Base-by-base conservation (phyloP, 108 stramenopile genomes). In the Skeletonema potamos region DNA sequence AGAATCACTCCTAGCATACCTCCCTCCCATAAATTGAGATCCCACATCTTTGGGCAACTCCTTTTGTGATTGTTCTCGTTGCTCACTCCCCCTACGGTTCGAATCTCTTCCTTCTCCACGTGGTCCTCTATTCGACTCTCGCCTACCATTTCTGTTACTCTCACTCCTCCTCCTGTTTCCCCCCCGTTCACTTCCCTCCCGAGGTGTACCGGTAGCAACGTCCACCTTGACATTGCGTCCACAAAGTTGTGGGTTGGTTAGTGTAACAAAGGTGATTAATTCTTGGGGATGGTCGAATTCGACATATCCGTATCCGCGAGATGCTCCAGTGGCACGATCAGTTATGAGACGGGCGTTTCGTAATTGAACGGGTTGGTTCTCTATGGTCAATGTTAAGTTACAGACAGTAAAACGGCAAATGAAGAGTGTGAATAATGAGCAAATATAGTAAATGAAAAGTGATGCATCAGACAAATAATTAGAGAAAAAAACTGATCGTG, bases 181-280 rank as follows among this genome's bases (percentile, higher is more conserved):
- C 64, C 68, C 48, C 8, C 67, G 58, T 60, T 43, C 71, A 12
- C 41, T 27, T 13, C 66, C 56, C 17, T 62, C 36, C 32, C 62
- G 62, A 27, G 68, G 67, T 8, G 43, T 43, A 12, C 64, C 66
- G 18, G 69, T 67, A 12, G 90, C 88, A 15, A 86, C 76, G 76
- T 92, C 86, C 36, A 92, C 63, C 64, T 92, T 87, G 62, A 92
- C 75, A 36, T 68, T 82, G 29, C 91, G 85, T 32, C 88, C 87
- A 37, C 48, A 46, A 13, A 80, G 58, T 69, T 80, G 66, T 44
- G 55, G 72, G 62, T 69, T 58, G 44, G 20, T 15, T 18, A 80
- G 10, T 33, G 63, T 34, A 44, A 80, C 34, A 24, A 80, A 80
- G 22, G 54, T 54, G 61, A 77, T 34, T 39, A 82, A 77, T 66